Conservation (phyloP, 805 yeast species). For the Pichia ethanolica region DNA sequence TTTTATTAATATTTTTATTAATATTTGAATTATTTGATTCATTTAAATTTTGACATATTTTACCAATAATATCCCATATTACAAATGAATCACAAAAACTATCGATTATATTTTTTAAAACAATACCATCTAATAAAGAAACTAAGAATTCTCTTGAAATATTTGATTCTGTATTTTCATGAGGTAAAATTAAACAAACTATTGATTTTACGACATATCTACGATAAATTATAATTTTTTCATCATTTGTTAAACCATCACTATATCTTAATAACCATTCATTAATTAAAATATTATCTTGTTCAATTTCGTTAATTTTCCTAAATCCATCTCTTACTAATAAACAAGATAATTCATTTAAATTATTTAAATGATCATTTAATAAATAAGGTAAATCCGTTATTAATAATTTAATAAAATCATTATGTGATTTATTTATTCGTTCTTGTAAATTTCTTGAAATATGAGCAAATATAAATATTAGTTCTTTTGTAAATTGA, state of each 20-base stretch:
- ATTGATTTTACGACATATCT: constrained; percentile 29
- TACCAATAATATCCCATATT: constrained; percentile 36
- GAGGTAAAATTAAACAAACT: constrained; percentile 32
- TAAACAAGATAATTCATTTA: not conserved
- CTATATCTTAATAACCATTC: constrained; percentile 1
- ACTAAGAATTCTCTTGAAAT: constrained; percentile 33
- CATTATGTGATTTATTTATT: constrained; percentile 9
- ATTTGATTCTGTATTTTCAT: constrained; percentile 33
- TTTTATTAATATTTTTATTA: constrained; percentile 8
- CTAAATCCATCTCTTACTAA: not conserved
- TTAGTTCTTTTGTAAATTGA: constrained; percentile 35
- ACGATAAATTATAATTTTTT: not conserved
- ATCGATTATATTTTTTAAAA: constrained; percentile 34
- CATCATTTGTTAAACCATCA: constrained; percentile 2
- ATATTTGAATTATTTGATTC: too few relatives aligned
- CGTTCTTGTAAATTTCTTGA: constrained; percentile 33
- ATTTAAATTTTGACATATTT: too few relatives aligned
- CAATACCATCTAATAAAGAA: constrained; percentile 35
- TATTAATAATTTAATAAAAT: constrained; percentile 1
- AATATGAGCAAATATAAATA: constrained; percentile 33
- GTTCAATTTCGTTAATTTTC: not conserved
- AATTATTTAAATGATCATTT: not conserved
- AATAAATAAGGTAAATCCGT: constrained; percentile 4
- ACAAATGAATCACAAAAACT: constrained; percentile 46
- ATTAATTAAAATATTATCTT: not conserved